Evolutionary conservation across 2,329 filamentous ascomycete species (phyloP).

Genomic region (Penicillium rolfsii): DNA sequence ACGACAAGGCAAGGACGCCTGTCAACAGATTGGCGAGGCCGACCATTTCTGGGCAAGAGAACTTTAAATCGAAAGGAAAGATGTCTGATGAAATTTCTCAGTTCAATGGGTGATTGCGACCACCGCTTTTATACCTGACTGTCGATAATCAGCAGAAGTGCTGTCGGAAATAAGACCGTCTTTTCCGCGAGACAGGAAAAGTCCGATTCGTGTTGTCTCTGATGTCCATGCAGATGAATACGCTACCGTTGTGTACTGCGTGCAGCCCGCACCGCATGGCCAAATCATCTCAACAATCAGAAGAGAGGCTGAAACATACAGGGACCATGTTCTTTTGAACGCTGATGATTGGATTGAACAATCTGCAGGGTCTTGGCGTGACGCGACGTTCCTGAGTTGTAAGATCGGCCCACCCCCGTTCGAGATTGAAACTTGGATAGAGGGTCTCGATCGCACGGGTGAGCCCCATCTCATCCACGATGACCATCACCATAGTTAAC

Average conservation of each 20-base stretch:
- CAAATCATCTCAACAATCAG: not conserved
- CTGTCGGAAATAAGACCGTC: not conserved
- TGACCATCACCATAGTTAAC: not conserved
- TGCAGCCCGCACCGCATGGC: not conserved
- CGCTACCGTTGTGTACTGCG: constrained; percentile 2
- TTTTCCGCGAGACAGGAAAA: not conserved
- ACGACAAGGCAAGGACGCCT: constrained; percentile 18
- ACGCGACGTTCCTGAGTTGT: not conserved
- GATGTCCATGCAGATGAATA: constrained; percentile 3
- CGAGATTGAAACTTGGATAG: not conserved
- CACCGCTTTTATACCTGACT: not conserved
- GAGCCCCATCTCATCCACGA: not conserved
- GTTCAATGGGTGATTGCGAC: too few relatives aligned
- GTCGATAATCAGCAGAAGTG: not conserved
- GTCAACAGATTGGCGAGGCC: constrained; percentile 13
- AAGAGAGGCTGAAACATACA: constrained; percentile 12
- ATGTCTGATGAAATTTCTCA: not conserved
- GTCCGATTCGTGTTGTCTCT: constrained; percentile 2
- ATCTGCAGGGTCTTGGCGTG: not conserved
- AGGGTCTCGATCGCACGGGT: constrained; percentile 14
- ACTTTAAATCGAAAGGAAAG: not conserved
- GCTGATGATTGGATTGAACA: not conserved
- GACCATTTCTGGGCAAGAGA: constrained; percentile 4
- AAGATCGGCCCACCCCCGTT: not conserved
- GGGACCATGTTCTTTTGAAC: not conserved